Evolutionary conservation across 1,284 basidiomycete genomes (phyloP).

Genomic region (Cronartium quercuum): DNA sequence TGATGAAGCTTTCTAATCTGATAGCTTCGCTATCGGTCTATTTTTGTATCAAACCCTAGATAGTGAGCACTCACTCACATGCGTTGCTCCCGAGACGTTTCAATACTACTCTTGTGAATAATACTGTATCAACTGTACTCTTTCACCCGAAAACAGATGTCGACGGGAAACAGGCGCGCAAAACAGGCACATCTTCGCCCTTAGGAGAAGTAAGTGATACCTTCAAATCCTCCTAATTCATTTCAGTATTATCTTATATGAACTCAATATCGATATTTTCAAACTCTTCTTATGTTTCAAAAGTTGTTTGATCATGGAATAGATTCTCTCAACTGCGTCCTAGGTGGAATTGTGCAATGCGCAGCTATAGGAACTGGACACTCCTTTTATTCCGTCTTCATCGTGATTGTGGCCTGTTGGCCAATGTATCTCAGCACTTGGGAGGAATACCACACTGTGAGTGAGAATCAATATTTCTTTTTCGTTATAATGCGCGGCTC

Average conservation of each 20-base stretch:
- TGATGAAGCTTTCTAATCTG: background rate
- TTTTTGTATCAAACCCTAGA: slow-evolving; percentile 37
- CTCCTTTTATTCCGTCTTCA: slow-evolving; percentile 34
- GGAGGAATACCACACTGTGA: slow-evolving; percentile 37
- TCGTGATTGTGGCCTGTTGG: slow-evolving; percentile 33
- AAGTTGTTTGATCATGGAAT: slow-evolving; percentile 37
- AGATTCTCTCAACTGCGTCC: slow-evolving; percentile 35
- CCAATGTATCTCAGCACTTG: slow-evolving; percentile 38
- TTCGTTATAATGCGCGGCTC: background rate
- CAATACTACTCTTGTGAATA: background rate
- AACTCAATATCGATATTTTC: background rate
- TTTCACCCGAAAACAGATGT: slow-evolving; percentile 13
- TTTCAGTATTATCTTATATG: background rate
- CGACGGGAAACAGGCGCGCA: slow-evolving; percentile 35
- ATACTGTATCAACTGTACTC: background rate
- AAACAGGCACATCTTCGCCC: slow-evolving; percentile 34
- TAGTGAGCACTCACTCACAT: too few species aligned
- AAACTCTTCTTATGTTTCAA: background rate
- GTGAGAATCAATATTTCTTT: background rate
- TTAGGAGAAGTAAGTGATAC: slow-evolving; percentile 19
- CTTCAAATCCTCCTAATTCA: background rate
- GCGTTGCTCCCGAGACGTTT: too few species aligned
- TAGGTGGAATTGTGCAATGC: slow-evolving; percentile 34
- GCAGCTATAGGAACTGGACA: slow-evolving; percentile 21
- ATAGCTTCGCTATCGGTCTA: slow-evolving; percentile 28